Conservation (phyloP, 768 basidiomycete species). For the Sporobolomyces roseus region DNA sequence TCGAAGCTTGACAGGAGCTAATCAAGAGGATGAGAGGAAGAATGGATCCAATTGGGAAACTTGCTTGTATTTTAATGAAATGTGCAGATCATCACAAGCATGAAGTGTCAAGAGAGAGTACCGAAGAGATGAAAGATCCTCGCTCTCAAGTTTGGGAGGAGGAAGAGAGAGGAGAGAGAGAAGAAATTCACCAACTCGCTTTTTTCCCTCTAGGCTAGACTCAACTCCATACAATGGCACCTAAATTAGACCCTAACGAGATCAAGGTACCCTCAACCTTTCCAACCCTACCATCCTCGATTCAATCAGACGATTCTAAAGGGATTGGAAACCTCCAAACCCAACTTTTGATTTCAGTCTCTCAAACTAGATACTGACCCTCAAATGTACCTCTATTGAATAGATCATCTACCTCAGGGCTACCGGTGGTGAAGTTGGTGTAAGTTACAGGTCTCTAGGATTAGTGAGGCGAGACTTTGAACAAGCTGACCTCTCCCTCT, state of each 20-base stretch:
- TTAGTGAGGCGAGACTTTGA: neutral
- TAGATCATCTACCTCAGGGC: slow-evolving; percentile 94
- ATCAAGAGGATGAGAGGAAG: no score
- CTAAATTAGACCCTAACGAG: slow-evolving; percentile 79
- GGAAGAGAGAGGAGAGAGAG: neutral
- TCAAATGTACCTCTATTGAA: neutral
- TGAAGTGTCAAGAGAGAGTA: no score
- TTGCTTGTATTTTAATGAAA: no score
- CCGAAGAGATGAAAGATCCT: no score
- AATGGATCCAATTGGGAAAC: no score
- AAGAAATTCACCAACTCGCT: neutral
- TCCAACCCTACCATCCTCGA: neutral
- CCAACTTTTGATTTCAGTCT: no score
- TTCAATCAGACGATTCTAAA: slow-evolving; percentile 5
- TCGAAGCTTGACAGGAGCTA: no score
- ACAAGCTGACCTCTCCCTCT: neutral
- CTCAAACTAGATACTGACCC: neutral
- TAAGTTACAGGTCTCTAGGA: neutral
- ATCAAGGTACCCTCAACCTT: slow-evolving; percentile 58
- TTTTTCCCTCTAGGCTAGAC: slow-evolving; percentile 13
- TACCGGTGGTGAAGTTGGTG: slow-evolving; percentile 96
- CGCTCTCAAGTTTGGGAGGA: no score
- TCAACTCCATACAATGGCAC: slow-evolving; percentile 38
- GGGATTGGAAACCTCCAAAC: no score
- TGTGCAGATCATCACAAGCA: no score